A percentile compares a stretch with the other conserved stretches of the same genome.
Evolutionary conservation across 2,329 filamentous ascomycete species (phyloP).

Genomic region (Xylaria digitata): DNA sequence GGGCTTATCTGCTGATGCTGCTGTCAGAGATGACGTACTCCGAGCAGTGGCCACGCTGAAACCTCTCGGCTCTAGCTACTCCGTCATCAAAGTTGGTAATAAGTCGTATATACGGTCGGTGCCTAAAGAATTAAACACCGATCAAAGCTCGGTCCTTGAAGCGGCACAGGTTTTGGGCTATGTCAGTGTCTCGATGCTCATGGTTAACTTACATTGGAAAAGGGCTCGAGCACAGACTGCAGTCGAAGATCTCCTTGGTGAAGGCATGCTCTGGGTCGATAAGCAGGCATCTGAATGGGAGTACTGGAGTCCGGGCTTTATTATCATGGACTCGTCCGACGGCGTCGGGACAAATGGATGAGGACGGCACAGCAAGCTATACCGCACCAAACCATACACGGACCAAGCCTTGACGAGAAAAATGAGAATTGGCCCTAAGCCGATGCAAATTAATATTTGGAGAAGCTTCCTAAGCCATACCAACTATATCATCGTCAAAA

Average conservation of each 20-base stretch:
- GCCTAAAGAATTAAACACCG: constrained; percentile 93
- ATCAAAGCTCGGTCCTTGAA: constrained; percentile 92
- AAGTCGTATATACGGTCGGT: constrained; percentile 91
- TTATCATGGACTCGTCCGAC: constrained; percentile 53
- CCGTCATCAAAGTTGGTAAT: constrained; percentile 83
- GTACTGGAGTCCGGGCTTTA: constrained; percentile 90
- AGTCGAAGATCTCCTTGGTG: constrained; percentile 87
- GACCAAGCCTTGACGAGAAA: constrained; percentile 2
- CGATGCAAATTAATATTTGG: background rate
- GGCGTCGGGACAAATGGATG: constrained; percentile 38
- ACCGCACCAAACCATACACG: background rate
- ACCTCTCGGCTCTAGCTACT: constrained; percentile 89
- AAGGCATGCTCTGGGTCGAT: constrained; percentile 95
- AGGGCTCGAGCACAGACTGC: constrained; percentile 86
- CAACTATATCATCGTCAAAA: background rate
- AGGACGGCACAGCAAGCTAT: constrained; percentile 21
- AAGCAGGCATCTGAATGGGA: constrained; percentile 86
- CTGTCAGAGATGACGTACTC: constrained; percentile 82
- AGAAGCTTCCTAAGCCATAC: background rate
- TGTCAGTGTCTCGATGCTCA: constrained; percentile 89
- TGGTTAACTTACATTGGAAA: constrained; percentile 88
- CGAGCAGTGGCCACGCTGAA: constrained; percentile 87
- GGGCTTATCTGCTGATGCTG: constrained; percentile 14
- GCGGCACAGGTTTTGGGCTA: constrained; percentile 90
- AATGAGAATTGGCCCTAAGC: background rate